phyloP scores from a whole-genome alignment of 371 early-diverging fungal genomes.

The Mortierella sp. region DNA sequence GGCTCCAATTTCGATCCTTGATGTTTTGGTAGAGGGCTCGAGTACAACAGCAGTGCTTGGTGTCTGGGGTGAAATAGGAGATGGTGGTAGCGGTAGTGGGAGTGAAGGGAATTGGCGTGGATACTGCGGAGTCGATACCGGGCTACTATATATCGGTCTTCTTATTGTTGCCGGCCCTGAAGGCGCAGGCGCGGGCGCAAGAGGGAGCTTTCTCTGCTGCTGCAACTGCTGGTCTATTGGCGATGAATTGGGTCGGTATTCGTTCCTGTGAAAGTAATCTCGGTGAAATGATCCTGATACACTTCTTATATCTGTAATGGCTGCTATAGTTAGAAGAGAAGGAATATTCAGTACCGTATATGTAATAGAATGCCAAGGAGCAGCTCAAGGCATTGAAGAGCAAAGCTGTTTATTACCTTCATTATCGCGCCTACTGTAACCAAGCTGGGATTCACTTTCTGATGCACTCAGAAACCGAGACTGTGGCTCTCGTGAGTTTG shows the following conservation, averaged over 20 bases:
- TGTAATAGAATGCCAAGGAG: too few species aligned
- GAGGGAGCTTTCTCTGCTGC: neutral
- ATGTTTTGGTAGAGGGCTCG: neutral
- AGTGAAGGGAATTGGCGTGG: neutral
- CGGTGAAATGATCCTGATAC: neutral
- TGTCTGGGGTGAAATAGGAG: constrained; percentile 13
- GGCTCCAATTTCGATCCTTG: neutral
- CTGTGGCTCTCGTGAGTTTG: neutral
- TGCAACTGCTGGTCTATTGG: neutral
- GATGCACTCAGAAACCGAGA: neutral
- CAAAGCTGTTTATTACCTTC: too few species aligned
- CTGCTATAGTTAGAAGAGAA: neutral
- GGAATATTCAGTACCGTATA: neutral
- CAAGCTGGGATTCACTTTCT: neutral
- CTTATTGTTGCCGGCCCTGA: neutral
- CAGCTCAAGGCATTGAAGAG: too few species aligned
- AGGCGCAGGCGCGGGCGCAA: neutral
- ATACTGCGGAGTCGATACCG: neutral
- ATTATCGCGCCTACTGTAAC: neutral
- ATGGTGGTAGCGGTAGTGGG: constrained; percentile 2
- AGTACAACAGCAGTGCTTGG: neutral
- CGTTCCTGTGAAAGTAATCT: neutral
- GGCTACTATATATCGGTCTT: neutral
- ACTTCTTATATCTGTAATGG: neutral
- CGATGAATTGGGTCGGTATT: neutral